Evolutionary conservation across 441 rosid species (phyloP).

Genomic region (Macaranga tanarius): DNA sequence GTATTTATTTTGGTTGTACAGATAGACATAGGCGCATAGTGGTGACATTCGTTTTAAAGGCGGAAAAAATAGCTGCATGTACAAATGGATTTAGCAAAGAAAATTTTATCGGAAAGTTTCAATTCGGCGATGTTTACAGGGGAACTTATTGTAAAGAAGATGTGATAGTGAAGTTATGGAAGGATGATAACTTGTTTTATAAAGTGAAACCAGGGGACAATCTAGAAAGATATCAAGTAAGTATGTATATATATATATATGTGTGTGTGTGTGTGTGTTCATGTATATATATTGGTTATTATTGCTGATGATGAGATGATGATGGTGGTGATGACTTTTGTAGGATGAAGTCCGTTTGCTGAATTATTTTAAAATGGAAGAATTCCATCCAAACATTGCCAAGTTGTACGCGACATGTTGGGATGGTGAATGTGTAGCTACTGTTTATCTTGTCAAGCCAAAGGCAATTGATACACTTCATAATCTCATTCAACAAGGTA

Average conservation of each 20-base stretch:
- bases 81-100: not conserved
- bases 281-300: too few relatives aligned
- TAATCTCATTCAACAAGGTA: not conserved
- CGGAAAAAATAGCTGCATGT: not conserved
- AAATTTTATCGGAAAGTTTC: not conserved
- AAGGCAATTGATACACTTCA: not conserved
- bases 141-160: not conserved
- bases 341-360: not conserved
- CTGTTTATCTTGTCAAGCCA: not conserved
- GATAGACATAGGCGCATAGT: too few relatives aligned
- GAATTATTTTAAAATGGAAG: not conserved
- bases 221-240: not conserved
- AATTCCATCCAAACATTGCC: not conserved
- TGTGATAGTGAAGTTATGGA: not conserved
- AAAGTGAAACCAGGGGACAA: not conserved
- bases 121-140: not conserved
- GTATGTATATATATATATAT: too few relatives aligned
- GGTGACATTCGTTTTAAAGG: too few relatives aligned
- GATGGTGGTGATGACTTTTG: not conserved
- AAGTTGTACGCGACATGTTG: not conserved
- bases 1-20: too few relatives aligned
- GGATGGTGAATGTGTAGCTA: not conserved
- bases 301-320: too few relatives aligned
- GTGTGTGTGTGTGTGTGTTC: too few relatives aligned
- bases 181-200: not conserved